Percentiles rank a stretch among this genome's conserved stretches.
These are phyloP conservation scores for Lathyrus sativus DNA, from an alignment of 306 rosid species.

Conservation along the genomic window DNA sequence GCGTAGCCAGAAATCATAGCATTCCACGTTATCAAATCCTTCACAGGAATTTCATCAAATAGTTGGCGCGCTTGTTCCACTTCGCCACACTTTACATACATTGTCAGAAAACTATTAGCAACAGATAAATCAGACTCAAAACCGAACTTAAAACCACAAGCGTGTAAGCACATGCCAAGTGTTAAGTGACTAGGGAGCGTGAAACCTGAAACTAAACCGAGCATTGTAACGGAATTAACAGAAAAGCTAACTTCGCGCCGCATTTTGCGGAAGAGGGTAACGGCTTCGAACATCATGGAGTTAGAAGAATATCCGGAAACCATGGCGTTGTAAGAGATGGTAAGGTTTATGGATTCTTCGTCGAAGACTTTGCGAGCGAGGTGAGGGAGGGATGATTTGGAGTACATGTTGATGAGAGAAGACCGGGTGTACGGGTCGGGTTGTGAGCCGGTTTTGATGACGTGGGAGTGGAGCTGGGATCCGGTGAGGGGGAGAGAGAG, in stretches of 20 bases:
- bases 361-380: constrained; percentile 76
- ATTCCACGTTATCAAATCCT: constrained; percentile 85
- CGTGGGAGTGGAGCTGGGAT: constrained; percentile 66
- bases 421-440: constrained; percentile 79
- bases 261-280: constrained; percentile 57
- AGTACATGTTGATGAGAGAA: constrained; percentile 69
- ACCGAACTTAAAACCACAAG: constrained; percentile 52
- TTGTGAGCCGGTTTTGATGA: constrained; percentile 67
- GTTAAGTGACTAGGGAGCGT: constrained; percentile 43
- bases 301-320: constrained; percentile 67
- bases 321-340: constrained; percentile 76
- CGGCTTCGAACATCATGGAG: constrained; percentile 46
- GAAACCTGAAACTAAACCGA: constrained; percentile 70
- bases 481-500: constrained; percentile 64
- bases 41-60: constrained; percentile 64
- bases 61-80: constrained; percentile 51
- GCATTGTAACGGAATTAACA: constrained; percentile 63
- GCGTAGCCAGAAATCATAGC: constrained; percentile 90
- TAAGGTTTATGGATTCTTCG: constrained; percentile 44
- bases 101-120: constrained; percentile 68
- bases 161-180: constrained; percentile 62
- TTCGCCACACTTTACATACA: constrained; percentile 78
- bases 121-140: constrained; percentile 56
- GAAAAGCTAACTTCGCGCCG: constrained; percentile 44
- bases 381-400: constrained; percentile 36